Evolutionary conservation across 768 basidiomycete species (phyloP), one percentile per base, ranked within the genome.

Genomic region (Boletus coccyginus): DNA sequence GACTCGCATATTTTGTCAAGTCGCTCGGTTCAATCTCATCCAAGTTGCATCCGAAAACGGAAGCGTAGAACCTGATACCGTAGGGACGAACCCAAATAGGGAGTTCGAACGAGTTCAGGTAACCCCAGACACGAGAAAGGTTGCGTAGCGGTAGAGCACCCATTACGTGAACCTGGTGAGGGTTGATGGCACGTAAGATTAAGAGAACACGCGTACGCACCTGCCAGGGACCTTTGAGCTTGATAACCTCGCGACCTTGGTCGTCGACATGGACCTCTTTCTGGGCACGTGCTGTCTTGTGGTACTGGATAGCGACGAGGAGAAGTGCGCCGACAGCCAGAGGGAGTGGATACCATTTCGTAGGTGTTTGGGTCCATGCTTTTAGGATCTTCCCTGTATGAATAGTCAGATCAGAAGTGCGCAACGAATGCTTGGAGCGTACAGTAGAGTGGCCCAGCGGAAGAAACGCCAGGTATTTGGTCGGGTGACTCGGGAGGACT

Each of bases 91-190:
- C 81, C 95, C 94, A 99, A 57, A 95, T 79, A 32, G 97, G 97
- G 7, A 99, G 83, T 63, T 94, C 89, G 59, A 95, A 80, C 2
- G 90, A 90, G 76, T 98, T 99, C 58, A 98, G 66, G 72, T 94
- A 95, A 7, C 97, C 97, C 94, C 96, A 98, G 7, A 98, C 73
- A 2, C 95, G 88, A n/a, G 96, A 98, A 68, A 98, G 85, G 58
- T 94, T 94, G 41, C 95, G 86, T 7, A 98, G 81, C 0, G 97
- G 97, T 2, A 99, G 82, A 11, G 95, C 95, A 50, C 95, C 96
- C 49, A 98, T 79, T 46, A 98, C 94, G 73, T 96, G 91, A n/a
- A 98, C 93, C 94, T 92, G 58, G 9, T 32, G 36, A 10, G 35
- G 5, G 51, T 61, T 35, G 54, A 55, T 19, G 32, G 52, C 27